Percentiles rank a stretch among this genome's conserved stretches.
phyloP scores from a whole-genome alignment of 305 asterid genomes.

The Striga hermonthica region DNA sequence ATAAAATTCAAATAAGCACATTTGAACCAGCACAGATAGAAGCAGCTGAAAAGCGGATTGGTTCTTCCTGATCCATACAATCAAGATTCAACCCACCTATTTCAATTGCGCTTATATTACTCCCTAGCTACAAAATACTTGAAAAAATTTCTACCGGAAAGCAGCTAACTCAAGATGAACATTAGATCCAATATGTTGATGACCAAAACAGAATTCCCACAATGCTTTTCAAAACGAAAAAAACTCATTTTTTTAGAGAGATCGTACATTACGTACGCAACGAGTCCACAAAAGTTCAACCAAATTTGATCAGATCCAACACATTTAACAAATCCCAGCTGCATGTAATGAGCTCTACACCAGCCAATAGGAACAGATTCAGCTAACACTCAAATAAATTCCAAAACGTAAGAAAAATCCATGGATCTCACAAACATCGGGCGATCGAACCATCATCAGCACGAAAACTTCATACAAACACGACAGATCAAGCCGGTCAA shows the following conservation, averaged over 20 bases:
- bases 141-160: not conserved
- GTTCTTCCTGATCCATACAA: constrained; percentile 5
- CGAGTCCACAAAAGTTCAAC: not conserved
- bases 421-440: constrained; percentile 28
- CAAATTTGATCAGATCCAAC: constrained; percentile 30
- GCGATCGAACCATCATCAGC: constrained; percentile 12
- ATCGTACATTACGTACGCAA: constrained; percentile 1
- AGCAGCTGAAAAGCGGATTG: not conserved
- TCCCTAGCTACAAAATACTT: constrained; percentile 13
- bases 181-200: constrained; percentile 30
- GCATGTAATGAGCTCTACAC: constrained; percentile 22
- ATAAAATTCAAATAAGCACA: not conserved
- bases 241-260: not conserved
- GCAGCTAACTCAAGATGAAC: not conserved
- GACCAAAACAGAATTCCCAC: not conserved
- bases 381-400: constrained; percentile 21
- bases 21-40: not conserved
- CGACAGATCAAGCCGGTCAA: constrained; percentile 26
- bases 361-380: constrained; percentile 19
- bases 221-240: constrained; percentile 1
- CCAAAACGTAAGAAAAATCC: constrained; percentile 5
- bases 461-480: constrained; percentile 19
- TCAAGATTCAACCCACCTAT: not conserved
- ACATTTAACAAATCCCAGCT: constrained; percentile 17
- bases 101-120: not conserved